phyloP scores from a whole-genome alignment of 1,139 yeast species.

The Diutina siamensis region DNA sequence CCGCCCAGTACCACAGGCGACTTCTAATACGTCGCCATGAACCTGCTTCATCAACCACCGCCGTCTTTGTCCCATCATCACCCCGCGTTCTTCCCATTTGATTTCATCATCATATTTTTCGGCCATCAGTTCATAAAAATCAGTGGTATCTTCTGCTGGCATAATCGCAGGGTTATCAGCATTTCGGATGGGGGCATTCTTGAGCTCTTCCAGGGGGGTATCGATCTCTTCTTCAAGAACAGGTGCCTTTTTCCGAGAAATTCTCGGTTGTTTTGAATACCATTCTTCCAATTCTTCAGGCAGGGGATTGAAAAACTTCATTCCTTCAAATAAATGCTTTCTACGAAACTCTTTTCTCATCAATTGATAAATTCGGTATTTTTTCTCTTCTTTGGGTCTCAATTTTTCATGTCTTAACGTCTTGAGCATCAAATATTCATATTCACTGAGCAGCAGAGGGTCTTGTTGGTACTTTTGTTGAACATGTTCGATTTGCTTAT shows the following conservation, averaged over 20 bases:
- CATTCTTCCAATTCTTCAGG: conserved; percentile 37
- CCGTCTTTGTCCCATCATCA: conserved; percentile 74
- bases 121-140: conserved; percentile 71
- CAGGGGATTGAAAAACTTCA: conserved; percentile 38
- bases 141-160: conserved; percentile 73
- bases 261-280: conserved; percentile 30
- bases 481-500: conserved; percentile 42
- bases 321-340: conserved; percentile 31
- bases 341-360: conserved; percentile 43
- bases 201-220: conserved; percentile 10
- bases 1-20: conserved; percentile 94
- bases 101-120: conserved; percentile 72
- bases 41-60: conserved; percentile 74
- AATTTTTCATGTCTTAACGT: conserved; percentile 37
- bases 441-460: conserved; percentile 39
- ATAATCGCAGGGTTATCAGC: conserved; percentile 34
- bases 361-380: conserved; percentile 39
- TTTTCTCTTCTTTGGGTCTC: conserved; percentile 45
- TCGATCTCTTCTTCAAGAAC: not conserved
- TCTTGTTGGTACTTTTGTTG: conserved; percentile 30
- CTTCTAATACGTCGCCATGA: conserved; percentile 83
- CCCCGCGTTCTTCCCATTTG: conserved; percentile 74
- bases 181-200: conserved; percentile 13
- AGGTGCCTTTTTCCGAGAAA: conserved; percentile 7
- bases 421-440: conserved; percentile 50